Base-by-base conservation (phyloP, 1,139 yeast species). In the Debaryomycetaceae sp. region DNA sequence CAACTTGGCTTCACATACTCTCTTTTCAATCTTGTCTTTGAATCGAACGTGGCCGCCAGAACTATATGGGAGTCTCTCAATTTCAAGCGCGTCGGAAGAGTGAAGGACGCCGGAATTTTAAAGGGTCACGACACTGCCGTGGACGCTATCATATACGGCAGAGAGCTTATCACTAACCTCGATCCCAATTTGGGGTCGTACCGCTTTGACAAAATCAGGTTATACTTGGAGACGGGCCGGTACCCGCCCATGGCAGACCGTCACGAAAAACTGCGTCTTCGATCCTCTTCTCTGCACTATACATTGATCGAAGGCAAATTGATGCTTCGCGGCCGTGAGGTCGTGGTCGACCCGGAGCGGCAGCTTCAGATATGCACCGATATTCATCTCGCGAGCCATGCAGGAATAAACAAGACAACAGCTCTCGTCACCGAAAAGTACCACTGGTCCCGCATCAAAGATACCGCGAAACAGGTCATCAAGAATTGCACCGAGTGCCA, bases 361-460 rank as follows among this genome's bases (percentile, higher is more conserved):
- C 97, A 87, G 54, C 50, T 79, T 28, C 77, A 73, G 37, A 76
- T 87, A 22, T 83, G 90, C 27, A 65, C 73, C n/a, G 78, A 74
- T 28, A 54, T 73, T 12, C 97, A 87, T 49, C 47, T 67, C 38
- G 58, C 70, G 13, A 69, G 69, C 32, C 96, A 86, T 47, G 80
- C 79, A 4, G 97, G 97, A n/a, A 85, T 90, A 36, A 90, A 90
- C 53, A 81, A 78, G 44, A 78, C 94, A 1, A 86, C 96, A 0
- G 62, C 90, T 0, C 58, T 68, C 22, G 73, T 90, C 14, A 71
- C 92, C 1, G 92, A 81, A 38, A 70, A 72, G 40, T 90, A 79
- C 44, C 94, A 85, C 49, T 90, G 97, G 96, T 72, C 86, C 2
- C 70, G 94, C 29, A 81, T 90, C 37, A 87, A 90, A 52, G 86